These are phyloP conservation scores for Iodosphaeria phyllophila DNA, from an alignment of 2,329 filamentous ascomycete species.

Conservation along the genomic window DNA sequence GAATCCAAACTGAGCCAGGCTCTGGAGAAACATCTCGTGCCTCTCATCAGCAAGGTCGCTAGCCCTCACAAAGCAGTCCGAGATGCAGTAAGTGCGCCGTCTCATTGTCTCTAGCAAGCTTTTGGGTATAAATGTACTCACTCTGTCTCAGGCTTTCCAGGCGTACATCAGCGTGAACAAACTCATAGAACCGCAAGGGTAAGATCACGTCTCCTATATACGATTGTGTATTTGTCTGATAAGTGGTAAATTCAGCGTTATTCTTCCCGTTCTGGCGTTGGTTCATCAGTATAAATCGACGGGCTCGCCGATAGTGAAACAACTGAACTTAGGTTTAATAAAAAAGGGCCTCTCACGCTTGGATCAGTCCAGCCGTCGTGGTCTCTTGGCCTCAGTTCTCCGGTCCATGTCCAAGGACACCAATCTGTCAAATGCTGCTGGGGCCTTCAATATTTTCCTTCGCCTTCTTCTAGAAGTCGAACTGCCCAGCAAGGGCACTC, in stretches of 20 bases:
- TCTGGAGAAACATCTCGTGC: constrained; percentile 60
- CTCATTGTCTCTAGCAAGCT: not conserved
- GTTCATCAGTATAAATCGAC: constrained; percentile 79
- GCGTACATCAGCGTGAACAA: constrained; percentile 32
- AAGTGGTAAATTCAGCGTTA: constrained; percentile 28
- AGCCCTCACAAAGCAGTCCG: constrained; percentile 68
- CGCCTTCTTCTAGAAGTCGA: constrained; percentile 53
- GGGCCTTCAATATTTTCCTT: constrained; percentile 69
- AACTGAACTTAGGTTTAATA: constrained; percentile 78
- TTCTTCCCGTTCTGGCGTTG: constrained; percentile 69
- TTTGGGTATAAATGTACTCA: not conserved
- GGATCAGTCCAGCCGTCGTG: constrained; percentile 40
- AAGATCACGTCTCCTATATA: constrained; percentile 8
- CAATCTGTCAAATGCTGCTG: constrained; percentile 27
- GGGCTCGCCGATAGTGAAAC: constrained; percentile 55
- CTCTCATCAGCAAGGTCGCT: constrained; percentile 68
- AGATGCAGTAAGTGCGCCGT: constrained; percentile 20
- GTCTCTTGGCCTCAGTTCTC: constrained; percentile 52
- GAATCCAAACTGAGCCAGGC: constrained; percentile 67
- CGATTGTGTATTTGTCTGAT: not conserved
- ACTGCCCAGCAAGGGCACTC: constrained; percentile 58
- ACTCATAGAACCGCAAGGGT: constrained; percentile 33
- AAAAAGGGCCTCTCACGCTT: constrained; percentile 52
- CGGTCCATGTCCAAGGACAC: constrained; percentile 44
- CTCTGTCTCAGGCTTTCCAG: constrained; percentile 23